phyloP scores from a whole-genome alignment of 1,139 yeast genomes.

The Saccharomyces hybrid region DNA sequence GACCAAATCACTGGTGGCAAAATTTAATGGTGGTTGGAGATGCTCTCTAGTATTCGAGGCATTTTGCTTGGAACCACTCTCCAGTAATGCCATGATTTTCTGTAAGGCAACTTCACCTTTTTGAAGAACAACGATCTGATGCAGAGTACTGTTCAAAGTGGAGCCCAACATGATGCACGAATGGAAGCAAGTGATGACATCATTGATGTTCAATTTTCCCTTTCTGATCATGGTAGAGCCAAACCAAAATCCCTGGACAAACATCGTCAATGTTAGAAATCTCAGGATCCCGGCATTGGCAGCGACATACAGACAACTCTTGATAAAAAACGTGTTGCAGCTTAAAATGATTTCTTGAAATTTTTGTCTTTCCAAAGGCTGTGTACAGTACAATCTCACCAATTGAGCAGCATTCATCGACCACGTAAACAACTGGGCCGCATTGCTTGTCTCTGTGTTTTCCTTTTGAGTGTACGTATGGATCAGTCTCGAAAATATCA shows the following conservation, averaged over 20 bases:
- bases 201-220: conserved; percentile 46
- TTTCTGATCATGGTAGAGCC: conserved; percentile 59
- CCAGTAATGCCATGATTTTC: conserved; percentile 19
- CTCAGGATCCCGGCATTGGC: conserved; percentile 54
- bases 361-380: conserved; percentile 41
- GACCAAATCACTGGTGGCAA: conserved; percentile 32
- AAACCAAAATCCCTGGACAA: conserved; percentile 89
- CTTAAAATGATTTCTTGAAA: conserved; percentile 37
- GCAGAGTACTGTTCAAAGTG: conserved; percentile 45
- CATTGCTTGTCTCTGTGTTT: conserved; percentile 47
- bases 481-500: conserved; percentile 46
- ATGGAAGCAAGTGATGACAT: conserved; percentile 75
- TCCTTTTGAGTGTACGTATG: conserved; percentile 47
- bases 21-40: conserved; percentile 11
- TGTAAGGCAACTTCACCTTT: conserved; percentile 57
- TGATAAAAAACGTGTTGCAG: conserved; percentile 45
- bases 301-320: conserved; percentile 43
- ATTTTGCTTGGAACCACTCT: not conserved
- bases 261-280: conserved; percentile 57
- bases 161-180: conserved; percentile 68
- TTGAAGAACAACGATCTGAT: conserved; percentile 48
- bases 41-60: conserved; percentile 10
- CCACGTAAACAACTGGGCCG: conserved; percentile 67
- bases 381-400: conserved; percentile 57
- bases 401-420: conserved; percentile 51